phyloP scores from a whole-genome alignment of 164 flowering plant genomes.

The Paratinospora sagittata region DNA sequence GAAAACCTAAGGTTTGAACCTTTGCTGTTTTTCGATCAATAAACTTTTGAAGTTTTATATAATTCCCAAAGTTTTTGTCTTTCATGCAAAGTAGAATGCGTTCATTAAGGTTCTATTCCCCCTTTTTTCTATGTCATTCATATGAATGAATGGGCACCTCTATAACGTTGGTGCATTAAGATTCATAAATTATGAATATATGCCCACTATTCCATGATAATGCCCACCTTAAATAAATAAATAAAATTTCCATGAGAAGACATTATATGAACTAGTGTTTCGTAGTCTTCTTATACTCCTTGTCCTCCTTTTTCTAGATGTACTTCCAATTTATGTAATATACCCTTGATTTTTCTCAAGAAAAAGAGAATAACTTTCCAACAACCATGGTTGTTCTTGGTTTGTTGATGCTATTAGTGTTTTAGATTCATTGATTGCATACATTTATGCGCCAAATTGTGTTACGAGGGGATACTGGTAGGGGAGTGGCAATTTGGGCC shows the following conservation, averaged over 20 bases:
- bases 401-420: neutral
- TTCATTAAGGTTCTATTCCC: neutral
- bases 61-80: neutral
- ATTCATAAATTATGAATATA: neutral
- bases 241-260: neutral
- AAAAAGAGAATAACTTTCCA: neutral
- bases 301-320: too few species aligned
- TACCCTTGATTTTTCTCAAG: too few species aligned
- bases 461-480: neutral
- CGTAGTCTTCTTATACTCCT: too few species aligned
- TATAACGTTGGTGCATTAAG: neutral
- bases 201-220: too few species aligned
- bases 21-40: constrained; percentile 5
- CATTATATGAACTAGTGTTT: neutral
- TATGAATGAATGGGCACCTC: neutral
- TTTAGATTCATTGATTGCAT: neutral
- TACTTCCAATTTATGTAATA: too few species aligned
- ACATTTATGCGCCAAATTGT: too few species aligned
- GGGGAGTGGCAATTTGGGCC: too few species aligned
- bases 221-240: too few species aligned
- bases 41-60: neutral
- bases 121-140: neutral
- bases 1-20: constrained; percentile 76
- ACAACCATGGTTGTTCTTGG: neutral
- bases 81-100: neutral